Conservation (phyloP, 768 basidiomycete species). For the Hericium coralloides region DNA sequence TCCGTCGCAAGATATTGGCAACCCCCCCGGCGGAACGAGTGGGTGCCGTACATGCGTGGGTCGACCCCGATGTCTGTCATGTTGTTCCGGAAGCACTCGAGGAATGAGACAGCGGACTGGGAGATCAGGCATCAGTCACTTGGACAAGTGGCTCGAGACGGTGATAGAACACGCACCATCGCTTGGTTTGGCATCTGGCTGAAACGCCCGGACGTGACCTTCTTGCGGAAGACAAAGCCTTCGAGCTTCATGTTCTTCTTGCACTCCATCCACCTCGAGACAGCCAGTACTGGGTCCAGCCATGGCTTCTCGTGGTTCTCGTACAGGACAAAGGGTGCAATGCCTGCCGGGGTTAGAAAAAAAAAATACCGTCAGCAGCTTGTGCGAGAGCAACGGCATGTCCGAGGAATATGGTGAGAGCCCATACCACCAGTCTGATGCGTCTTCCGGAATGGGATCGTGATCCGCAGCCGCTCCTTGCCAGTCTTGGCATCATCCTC, state of each 20-base stretch:
- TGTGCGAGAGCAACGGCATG: neutral
- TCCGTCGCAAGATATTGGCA: slow-evolving; percentile 30
- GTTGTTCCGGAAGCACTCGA: slow-evolving; percentile 31
- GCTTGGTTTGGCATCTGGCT: too few relatives aligned
- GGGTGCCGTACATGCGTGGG: slow-evolving; percentile 29
- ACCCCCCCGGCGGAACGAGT: slow-evolving; percentile 32
- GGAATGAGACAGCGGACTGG: slow-evolving; percentile 28
- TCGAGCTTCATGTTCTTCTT: slow-evolving; percentile 1
- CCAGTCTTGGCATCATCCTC: neutral
- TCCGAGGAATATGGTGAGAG: neutral
- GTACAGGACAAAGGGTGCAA: slow-evolving; percentile 15
- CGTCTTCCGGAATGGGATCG: slow-evolving; percentile 15
- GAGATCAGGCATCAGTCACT: neutral
- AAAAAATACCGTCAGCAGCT: neutral
- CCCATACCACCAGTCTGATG: slow-evolving; percentile 15
- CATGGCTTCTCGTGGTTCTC: slow-evolving; percentile 6
- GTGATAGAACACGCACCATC: neutral
- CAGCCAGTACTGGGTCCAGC: slow-evolving; percentile 10
- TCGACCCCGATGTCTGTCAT: slow-evolving; percentile 31
- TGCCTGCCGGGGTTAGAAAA: slow-evolving; percentile 2
- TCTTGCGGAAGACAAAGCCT: slow-evolving; percentile 11
- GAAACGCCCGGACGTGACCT: too few relatives aligned
- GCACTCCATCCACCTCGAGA: slow-evolving; percentile 15
- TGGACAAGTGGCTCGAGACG: neutral
- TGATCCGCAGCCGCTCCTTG: neutral